Percentiles rank a stretch among this genome's conserved stretches.
These are phyloP conservation scores for Eucalyptus marginata DNA, from an alignment of 345 rosid species.

Conservation along the genomic window DNA sequence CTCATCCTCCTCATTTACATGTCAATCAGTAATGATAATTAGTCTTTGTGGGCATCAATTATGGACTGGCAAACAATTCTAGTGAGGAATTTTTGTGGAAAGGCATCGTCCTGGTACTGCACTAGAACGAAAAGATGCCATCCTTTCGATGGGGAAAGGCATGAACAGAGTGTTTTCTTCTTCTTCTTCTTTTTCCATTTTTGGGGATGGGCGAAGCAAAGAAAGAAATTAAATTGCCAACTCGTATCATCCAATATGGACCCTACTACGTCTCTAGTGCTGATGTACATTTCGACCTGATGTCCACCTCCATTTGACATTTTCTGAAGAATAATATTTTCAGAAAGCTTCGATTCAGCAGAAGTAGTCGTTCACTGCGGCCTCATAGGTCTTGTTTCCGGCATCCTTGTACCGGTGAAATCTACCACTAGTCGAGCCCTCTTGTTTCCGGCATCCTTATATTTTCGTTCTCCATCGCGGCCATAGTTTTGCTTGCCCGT, in stretches of 20 bases:
- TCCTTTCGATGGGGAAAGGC: not conserved
- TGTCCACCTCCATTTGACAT: not conserved
- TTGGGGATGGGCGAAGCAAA: not conserved
- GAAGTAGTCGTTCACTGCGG: not conserved
- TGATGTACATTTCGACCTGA: not conserved
- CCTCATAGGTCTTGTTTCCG: not conserved
- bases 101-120: not conserved
- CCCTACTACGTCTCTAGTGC: not conserved
- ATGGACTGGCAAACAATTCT: not conserved
- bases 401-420: not conserved
- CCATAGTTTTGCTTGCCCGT: not conserved
- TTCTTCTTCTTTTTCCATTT: not conserved
- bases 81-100: not conserved
- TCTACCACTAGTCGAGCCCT: not conserved
- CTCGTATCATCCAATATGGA: not conserved
- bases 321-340: too few species aligned
- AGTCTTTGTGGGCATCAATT: not conserved
- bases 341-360: not conserved
- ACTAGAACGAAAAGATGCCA: not conserved
- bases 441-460: too few species aligned
- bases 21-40: not conserved
- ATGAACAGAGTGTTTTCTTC: not conserved
- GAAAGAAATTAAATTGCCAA: not conserved
- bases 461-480: not conserved
- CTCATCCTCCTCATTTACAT: not conserved